Percentiles rank a stretch among this genome's conserved stretches.
Conservation (phyloP, 1,284 basidiomycete genomes). For the Polyporus tsugae region DNA sequence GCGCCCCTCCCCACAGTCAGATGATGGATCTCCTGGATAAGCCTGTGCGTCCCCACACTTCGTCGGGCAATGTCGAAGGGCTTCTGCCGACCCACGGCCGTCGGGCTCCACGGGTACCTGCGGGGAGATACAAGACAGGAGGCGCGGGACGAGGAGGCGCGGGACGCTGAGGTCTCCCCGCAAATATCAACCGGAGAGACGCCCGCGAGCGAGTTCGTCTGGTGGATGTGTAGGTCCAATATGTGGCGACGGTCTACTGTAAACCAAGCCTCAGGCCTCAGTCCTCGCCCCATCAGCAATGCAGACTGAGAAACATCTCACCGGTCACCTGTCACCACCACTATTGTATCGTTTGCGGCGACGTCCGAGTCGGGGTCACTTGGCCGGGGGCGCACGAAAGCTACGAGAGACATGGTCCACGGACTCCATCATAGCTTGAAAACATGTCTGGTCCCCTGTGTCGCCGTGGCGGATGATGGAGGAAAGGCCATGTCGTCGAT, state of each 20-base stretch:
- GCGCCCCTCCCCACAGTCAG: neutral
- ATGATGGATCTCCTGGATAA: constrained; percentile 3
- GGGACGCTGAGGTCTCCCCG: neutral
- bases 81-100: constrained; percentile 4
- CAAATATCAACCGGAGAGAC: neutral
- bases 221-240: neutral
- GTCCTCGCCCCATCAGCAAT: neutral
- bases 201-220: neutral
- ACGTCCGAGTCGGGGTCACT: neutral
- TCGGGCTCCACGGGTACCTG: neutral
- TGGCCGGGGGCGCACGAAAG: neutral
- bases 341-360: too few relatives aligned
- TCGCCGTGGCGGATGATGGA: neutral
- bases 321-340: neutral
- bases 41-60: neutral
- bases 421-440: neutral
- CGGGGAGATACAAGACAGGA: neutral
- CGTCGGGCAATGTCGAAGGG: neutral
- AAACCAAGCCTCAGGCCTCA: neutral
- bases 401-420: neutral
- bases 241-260: neutral
- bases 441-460: neutral
- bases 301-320: neutral
- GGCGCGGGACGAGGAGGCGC: neutral
- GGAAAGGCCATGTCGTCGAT: too few relatives aligned